Percentiles rank a stretch among this genome's conserved stretches.
phyloP scores from a whole-genome alignment of 208 protist genomes.

The Leishmania amazonensis region DNA sequence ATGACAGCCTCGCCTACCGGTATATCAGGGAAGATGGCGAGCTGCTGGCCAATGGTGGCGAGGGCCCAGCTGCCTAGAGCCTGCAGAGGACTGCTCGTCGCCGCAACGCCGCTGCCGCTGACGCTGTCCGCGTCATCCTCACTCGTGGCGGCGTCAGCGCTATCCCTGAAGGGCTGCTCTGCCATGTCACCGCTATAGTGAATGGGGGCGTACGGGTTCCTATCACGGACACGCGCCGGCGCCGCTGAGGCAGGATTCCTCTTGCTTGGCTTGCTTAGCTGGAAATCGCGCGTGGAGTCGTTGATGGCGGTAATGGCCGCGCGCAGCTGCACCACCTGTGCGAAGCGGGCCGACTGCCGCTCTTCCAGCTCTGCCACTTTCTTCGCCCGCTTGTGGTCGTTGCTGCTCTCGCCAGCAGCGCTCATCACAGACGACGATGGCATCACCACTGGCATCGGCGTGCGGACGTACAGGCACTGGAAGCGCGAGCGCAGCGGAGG shows the following conservation, averaged over 20 bases:
- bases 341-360: conserved; percentile 30
- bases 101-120: not conserved
- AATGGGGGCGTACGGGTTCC: conserved; percentile 1
- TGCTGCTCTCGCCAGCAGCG: conserved; percentile 2
- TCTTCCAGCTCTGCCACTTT: conserved; percentile 23
- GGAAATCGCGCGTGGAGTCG: conserved; percentile 57
- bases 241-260: conserved; percentile 1
- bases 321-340: conserved; percentile 54
- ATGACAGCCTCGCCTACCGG: conserved; percentile 54
- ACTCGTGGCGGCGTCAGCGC: not conserved
- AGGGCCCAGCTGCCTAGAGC: conserved; percentile 68
- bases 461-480: conserved; percentile 78
- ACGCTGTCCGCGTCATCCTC: not conserved
- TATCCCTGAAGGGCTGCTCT: conserved; percentile 15
- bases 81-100: conserved; percentile 34
- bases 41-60: conserved; percentile 38
- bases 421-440: conserved; percentile 18
- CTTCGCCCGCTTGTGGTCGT: conserved; percentile 14
- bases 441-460: conserved; percentile 40
- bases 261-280: conserved; percentile 28
- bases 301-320: conserved; percentile 64
- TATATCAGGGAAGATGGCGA: conserved; percentile 61
- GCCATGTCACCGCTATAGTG: conserved; percentile 18
- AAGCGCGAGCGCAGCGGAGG: conserved; percentile 86
- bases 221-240: not conserved